phyloP scores from a whole-genome alignment of 2,329 filamentous ascomycete genomes.

The Leptoxyphium fumago region DNA sequence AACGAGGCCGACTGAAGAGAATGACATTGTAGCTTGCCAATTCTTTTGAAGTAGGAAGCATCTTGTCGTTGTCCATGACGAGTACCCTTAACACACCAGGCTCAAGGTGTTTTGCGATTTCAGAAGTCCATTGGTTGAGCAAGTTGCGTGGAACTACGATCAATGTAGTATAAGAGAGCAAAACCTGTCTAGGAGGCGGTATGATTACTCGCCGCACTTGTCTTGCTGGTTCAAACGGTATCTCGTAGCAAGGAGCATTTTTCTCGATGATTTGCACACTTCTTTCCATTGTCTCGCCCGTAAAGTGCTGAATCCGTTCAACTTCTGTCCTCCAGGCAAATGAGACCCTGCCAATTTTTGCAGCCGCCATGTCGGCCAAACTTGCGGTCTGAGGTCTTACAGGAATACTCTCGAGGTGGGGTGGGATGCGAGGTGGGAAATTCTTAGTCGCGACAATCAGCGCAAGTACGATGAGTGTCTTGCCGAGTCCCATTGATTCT shows the following conservation, averaged over 20 bases:
- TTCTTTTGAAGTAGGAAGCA: slow-evolving; percentile 38
- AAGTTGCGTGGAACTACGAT: slow-evolving; percentile 74
- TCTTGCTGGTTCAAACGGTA: slow-evolving; percentile 25
- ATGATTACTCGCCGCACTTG: slow-evolving; percentile 27
- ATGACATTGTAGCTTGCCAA: slow-evolving; percentile 60
- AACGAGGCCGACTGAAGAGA: slow-evolving; percentile 58
- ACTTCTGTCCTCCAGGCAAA: slow-evolving; percentile 59
- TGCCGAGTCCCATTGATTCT: slow-evolving; percentile 69
- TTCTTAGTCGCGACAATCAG: slow-evolving; percentile 59
- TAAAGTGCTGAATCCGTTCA: slow-evolving; percentile 32
- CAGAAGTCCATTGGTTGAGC: slow-evolving; percentile 66
- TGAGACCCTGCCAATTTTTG: slow-evolving; percentile 48
- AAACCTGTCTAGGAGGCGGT: slow-evolving; percentile 36
- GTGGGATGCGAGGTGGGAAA: slow-evolving; percentile 51
- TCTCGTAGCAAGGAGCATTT: slow-evolving; percentile 23
- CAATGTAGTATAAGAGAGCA: slow-evolving; percentile 54
- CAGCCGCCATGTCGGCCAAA: slow-evolving; percentile 62
- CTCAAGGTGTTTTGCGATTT: slow-evolving; percentile 64
- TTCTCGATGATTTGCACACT: slow-evolving; percentile 40
- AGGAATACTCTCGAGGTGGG: slow-evolving; percentile 36
- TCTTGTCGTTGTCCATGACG: slow-evolving; percentile 39
- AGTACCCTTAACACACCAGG: slow-evolving; percentile 43
- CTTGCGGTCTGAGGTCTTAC: slow-evolving; percentile 39
- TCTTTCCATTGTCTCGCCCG: slow-evolving; percentile 33
- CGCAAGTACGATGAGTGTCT: slow-evolving; percentile 70